phyloP scores from a whole-genome alignment of 768 basidiomycete species.

The Albatrellus ellisii region DNA sequence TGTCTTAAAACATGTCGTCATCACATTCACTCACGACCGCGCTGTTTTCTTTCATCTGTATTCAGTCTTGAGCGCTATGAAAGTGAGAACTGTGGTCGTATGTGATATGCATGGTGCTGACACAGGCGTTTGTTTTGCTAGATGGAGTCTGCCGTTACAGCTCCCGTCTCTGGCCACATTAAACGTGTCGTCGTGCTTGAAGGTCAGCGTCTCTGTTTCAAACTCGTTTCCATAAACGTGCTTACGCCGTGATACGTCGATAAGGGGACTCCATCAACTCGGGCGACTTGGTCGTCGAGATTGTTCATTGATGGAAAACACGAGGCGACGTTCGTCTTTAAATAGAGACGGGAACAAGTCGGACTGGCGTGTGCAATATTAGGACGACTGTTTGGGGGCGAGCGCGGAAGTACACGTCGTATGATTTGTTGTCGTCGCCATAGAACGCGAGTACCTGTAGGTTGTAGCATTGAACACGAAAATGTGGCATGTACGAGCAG shows the following conservation, averaged over 20 bases:
- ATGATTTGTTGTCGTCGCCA: too few relatives aligned
- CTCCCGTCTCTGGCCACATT: conserved; percentile 93
- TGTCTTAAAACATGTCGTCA: conserved; percentile 7
- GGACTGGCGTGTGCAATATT: too few relatives aligned
- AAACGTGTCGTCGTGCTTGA: conserved; percentile 87
- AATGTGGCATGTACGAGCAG: too few relatives aligned
- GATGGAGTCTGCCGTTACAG: conserved; percentile 98
- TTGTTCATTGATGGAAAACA: conserved; percentile 64
- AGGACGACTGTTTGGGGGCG: too few relatives aligned
- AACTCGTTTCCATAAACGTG: not conserved
- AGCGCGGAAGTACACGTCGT: too few relatives aligned
- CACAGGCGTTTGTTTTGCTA: conserved; percentile 21
- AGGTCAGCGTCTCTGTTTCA: conserved; percentile 30
- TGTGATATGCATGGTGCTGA: conserved; percentile 8
- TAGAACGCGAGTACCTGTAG: too few relatives aligned
- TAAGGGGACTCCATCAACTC: conserved; percentile 89
- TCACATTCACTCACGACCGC: conserved; percentile 12
- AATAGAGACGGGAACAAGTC: too few relatives aligned
- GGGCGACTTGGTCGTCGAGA: conserved; percentile 85
- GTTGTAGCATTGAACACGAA: too few relatives aligned
- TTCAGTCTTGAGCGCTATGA: conserved; percentile 91
- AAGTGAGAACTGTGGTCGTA: conserved; percentile 35
- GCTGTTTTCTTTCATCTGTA: conserved; percentile 10
- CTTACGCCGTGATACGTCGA: conserved; percentile 6
- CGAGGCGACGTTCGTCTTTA: too few relatives aligned